Base-by-base conservation (phyloP, 139 green algal species). In the Choricystis sp. region DNA sequence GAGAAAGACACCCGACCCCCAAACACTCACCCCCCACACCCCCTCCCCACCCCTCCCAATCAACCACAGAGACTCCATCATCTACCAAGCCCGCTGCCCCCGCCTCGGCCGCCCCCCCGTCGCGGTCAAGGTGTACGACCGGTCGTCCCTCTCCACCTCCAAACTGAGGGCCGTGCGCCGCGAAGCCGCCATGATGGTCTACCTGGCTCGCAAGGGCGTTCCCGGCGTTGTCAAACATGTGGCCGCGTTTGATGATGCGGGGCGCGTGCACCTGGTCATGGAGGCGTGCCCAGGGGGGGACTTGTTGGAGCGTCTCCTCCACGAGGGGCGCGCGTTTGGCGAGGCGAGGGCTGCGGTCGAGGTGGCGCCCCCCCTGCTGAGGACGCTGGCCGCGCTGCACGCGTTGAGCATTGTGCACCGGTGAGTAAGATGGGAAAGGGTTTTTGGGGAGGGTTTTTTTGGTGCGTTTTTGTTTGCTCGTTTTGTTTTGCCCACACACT, bases 131-230 rank as follows among this genome's bases (percentile, higher is more conserved):
- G 57, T 77, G 48, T 86, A 86, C 31, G 64, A 84, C 63, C 79
- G 73, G 29, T 48, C 27, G 22, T 74, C 65, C 31, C 31, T 83
- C 26, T 69, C 71, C 5, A 19, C 66, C 27, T 77, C 74, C 55
- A 88, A 89, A 60, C 64, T 80, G 22, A 66, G 81, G 1, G 76
- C 74, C 27, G 74, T 88, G 56, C 80, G 79, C 60, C 63, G 82
- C 2, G 82, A 89, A 49, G 75, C 82, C 21, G 74, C 76, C 4
- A 88, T 89, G 72, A 86, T 89, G 81, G 68, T 75, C 16, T 85
- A 68, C 63, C 78, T 89, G 57, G 69, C 60, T 26, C 29, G 67
- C 29, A 80, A 82, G 40, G 62, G 61, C 29, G 65, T 83, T n/a
- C 82, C 81, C 2, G 55, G 73, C 58, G 66, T 78, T 4, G 77